Evolutionary conservation across 2,329 filamentous ascomycete genomes (phyloP).

Genomic region (Pleurostoma richardsiae): DNA sequence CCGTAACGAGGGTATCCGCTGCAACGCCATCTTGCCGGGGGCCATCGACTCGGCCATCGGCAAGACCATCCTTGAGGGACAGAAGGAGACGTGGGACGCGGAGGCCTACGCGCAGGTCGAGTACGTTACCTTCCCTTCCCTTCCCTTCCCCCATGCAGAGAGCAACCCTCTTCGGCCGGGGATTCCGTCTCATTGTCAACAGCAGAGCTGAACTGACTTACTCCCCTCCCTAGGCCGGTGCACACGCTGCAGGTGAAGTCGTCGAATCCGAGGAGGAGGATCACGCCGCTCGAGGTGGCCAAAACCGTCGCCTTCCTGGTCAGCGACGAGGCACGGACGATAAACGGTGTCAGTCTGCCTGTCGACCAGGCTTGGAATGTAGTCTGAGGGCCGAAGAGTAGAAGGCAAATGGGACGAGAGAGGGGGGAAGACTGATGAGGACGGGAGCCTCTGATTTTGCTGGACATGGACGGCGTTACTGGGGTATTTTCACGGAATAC

Average conservation of each 20-base stretch:
- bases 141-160: background rate
- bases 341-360: conserved; percentile 27
- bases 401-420: background rate
- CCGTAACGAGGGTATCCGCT: conserved; percentile 35
- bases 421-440: too few species aligned
- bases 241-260: conserved; percentile 21
- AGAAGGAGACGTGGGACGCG: conserved; percentile 15
- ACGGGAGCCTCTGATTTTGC: too few species aligned
- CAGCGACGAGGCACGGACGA: conserved; percentile 25
- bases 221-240: conserved; percentile 14
- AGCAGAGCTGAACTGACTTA: background rate
- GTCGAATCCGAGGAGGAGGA: conserved; percentile 11
- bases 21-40: conserved; percentile 36
- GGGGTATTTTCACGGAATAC: too few species aligned
- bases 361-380: conserved; percentile 29
- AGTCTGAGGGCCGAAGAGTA: conserved; percentile 12
- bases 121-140: conserved; percentile 8
- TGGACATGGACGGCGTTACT: too few species aligned
- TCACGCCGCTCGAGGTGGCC: conserved; percentile 25
- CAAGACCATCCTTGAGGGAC: conserved; percentile 14
- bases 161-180: too few species aligned
- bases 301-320: conserved; percentile 29
- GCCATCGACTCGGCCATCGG: conserved; percentile 22
- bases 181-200: too few species aligned
- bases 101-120: conserved; percentile 15